Evolutionary conservation across 257 asterid genomes (phyloP), one percentile per base, ranked within the genome.

Genomic region (Fraxinus excelsior): DNA sequence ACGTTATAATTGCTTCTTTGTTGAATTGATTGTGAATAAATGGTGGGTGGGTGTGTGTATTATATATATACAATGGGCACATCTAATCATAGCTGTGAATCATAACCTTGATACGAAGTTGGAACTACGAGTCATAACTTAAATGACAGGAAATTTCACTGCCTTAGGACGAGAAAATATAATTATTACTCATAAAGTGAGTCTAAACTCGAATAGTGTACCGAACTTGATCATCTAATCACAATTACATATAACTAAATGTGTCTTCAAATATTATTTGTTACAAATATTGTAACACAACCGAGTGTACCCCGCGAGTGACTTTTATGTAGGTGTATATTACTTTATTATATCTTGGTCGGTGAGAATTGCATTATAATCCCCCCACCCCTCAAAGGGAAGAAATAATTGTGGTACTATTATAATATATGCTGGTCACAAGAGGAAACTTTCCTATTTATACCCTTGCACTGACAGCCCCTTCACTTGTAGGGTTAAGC

Each of bases 391-490:
- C 31, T 1, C 6, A 62, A 25, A 25, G 23, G 34, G 7, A 62
- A 25, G 34, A 62, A 62, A 25, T 62, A 25, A 25, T 62, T 62
- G 68, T 25, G 29, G 66, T 11, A 40, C 49, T 10, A 11, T 16
- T 53, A 4, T 16, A 53, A 18, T 5, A 51, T 18, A 53, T 53
- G n/a, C 0, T 5, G 64, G 26, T 53, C 64, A 5, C 26, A 53
- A 21, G 37, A 16, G 7, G 73, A 67, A 68, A 70, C 70, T 31
- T 62, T 8, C 25, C 71, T 74, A 70, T 74, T 46, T 72, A 78
- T 68, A 58, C 80, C 82, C 74, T 77, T 74, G 18, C 31, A 31
- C 77, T 73, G 64, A 53, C 74, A 67, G 19, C 35, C 46, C 76
- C 51, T 28, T 23, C 64, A 62, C 72, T 74, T 10, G 70, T 37